Percentiles rank a stretch among this genome's conserved stretches.
Conservation (phyloP, 2,329 filamentous ascomycete species). For the Aspergillus aculeatus region DNA sequence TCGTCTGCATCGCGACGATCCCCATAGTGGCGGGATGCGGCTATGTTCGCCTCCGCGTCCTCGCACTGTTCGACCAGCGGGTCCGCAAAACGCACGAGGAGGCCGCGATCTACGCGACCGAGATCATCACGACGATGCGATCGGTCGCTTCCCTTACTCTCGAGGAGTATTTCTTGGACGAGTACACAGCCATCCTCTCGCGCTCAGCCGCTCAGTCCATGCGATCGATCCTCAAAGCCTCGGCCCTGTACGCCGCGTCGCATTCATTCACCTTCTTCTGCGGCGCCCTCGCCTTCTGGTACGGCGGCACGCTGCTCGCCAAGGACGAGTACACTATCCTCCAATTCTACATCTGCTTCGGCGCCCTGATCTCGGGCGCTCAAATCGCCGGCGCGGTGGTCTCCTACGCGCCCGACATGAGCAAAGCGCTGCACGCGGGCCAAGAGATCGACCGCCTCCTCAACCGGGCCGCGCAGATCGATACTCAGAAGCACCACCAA, state of each 20-base stretch:
- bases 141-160: slow-evolving; percentile 37
- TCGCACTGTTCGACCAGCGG: not conserved
- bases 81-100: not conserved
- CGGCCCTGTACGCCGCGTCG: slow-evolving; percentile 28
- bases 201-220: not conserved
- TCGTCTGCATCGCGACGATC: slow-evolving; percentile 8
- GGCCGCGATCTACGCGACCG: slow-evolving; percentile 3
- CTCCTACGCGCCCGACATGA: slow-evolving; percentile 31
- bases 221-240: slow-evolving; percentile 20
- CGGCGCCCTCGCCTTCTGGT: slow-evolving; percentile 58
- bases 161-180: not conserved
- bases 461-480: not conserved
- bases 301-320: slow-evolving; percentile 59
- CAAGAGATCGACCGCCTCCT: not conserved
- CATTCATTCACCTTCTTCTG: slow-evolving; percentile 26
- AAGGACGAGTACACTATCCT: slow-evolving; percentile 42
- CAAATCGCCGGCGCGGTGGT: slow-evolving; percentile 29
- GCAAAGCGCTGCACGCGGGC: slow-evolving; percentile 29
- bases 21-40: slow-evolving; percentile 6
- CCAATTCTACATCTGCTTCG: slow-evolving; percentile 47
- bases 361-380: slow-evolving; percentile 38
- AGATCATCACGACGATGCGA: slow-evolving; percentile 47
- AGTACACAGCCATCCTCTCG: not conserved
- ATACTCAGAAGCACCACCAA: not conserved
- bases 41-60: slow-evolving; percentile 3